Evolutionary conservation across 805 yeast genomes (phyloP).

Genomic region (Sugiyamaella mastotermitis): DNA sequence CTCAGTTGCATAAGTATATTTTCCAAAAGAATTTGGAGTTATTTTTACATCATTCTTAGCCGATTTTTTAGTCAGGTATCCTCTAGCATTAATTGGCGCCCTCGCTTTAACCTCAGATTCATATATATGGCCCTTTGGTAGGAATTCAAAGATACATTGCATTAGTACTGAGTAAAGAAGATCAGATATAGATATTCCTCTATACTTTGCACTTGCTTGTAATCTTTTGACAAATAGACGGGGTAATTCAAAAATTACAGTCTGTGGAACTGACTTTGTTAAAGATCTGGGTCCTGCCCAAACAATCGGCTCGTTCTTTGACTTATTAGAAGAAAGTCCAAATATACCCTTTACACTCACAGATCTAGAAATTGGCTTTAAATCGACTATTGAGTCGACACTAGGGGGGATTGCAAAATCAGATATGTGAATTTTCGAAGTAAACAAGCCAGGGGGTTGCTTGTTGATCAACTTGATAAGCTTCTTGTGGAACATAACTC

Average conservation of each 20-base stretch:
- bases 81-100: not conserved
- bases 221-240: conserved; percentile 2
- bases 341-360: no score
- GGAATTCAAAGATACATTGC: conserved; percentile 6
- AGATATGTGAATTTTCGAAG: no score
- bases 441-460: no score
- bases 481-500: conserved; percentile 13
- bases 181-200: conserved; percentile 6
- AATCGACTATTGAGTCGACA: no score
- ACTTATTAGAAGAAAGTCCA: no score
- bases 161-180: conserved; percentile 7
- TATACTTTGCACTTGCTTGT: conserved; percentile 3
- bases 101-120: not conserved
- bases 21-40: conserved; percentile 1
- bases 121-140: conserved; percentile 4
- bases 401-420: no score
- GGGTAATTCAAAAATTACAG: conserved; percentile 4
- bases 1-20: not conserved
- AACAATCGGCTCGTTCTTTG: not conserved
- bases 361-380: no score
- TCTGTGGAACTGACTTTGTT: not conserved
- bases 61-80: not conserved
- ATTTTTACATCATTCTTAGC: no score
- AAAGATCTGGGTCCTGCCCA: not conserved
- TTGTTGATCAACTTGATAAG: no score